Evolutionary conservation across 495 filamentous ascomycete genomes (phyloP), one percentile per base, ranked within the genome.

Genomic region (Articulospora tetracladia): DNA sequence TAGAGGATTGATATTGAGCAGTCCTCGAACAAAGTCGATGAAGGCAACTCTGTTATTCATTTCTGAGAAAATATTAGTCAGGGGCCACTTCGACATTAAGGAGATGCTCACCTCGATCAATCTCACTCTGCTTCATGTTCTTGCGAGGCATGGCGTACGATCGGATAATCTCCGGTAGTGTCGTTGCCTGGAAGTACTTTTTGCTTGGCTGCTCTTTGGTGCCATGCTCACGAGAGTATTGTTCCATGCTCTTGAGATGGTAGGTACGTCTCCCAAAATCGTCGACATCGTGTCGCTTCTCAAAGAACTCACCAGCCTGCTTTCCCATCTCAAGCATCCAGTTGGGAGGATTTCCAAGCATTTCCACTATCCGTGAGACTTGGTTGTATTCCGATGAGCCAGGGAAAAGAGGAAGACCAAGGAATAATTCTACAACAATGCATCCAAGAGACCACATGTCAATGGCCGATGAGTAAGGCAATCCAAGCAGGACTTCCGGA

Each of bases 311-410:
- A 24, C 91, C 91, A 1, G 92, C 88, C 70, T 99, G 95, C 73
- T 98, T 99, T 62, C 95, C 95, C 84, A 97, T 94, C 70, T 99
- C 95, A 50, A 99, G 79, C 95, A 99, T 99, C 95, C 95, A 99
- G 58, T 90, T 93, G 34, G 93, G 95, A 3, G 95, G 92, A 55
- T 96, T 83, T 13, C 93, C 94, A 24, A 99, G 84, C 95, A 99
- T 99, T 74, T 99, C 95, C 27, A 95, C 94, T 52, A 99, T 99
- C 25, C 95, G 81, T 12, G 92, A 90, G 19, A 99, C 92, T 70
- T 99, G 95, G 69, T 99, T 99, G 73, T 99, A 99, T 72, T 99
- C 95, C 12, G 95, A 99, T 7, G 94, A 98, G 2, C 95, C 95
- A 3, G 95, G 94, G 76, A 99, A 99, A 3, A 99, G 73, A 26